phyloP scores from a whole-genome alignment of 108 stramenopile species.

The Fragilariopsis cylindrus region DNA sequence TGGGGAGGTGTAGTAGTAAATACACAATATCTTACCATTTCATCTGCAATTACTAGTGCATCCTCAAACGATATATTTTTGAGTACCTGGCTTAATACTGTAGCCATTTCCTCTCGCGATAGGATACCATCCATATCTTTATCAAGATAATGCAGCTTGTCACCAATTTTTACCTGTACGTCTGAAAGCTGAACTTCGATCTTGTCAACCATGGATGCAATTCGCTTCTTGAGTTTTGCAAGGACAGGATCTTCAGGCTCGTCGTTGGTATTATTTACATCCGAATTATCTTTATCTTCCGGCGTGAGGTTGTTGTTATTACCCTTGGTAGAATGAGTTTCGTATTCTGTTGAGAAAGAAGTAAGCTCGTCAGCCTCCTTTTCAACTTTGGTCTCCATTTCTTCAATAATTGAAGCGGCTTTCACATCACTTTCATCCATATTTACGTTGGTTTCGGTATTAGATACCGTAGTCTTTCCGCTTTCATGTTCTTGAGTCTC shows the following conservation, averaged over 20 bases:
- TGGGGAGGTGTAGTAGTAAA: constrained; percentile 13
- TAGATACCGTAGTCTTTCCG: not conserved
- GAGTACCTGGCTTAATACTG: constrained; percentile 71
- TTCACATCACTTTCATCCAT: constrained; percentile 39
- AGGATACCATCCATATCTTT: constrained; percentile 93
- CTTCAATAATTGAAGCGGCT: constrained; percentile 37
- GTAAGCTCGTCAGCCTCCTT: constrained; percentile 52
- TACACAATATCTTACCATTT: constrained; percentile 56
- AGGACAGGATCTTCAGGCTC: constrained; percentile 57
- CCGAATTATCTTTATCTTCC: constrained; percentile 4
- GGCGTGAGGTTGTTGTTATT: not conserved
- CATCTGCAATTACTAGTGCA: constrained; percentile 75
- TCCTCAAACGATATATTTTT: constrained; percentile 80
- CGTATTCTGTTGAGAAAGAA: constrained; percentile 44
- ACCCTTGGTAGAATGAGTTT: constrained; percentile 19
- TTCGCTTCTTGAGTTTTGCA: constrained; percentile 66
- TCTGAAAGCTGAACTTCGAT: constrained; percentile 89
- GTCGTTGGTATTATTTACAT: constrained; percentile 21
- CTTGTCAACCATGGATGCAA: constrained; percentile 92
- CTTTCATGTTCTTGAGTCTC: constrained; percentile 25
- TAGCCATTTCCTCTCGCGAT: constrained; percentile 82
- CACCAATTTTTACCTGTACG: constrained; percentile 91
- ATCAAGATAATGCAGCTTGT: constrained; percentile 96
- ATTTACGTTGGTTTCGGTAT: constrained; percentile 7
- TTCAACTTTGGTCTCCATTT: constrained; percentile 43